Base-by-base conservation (phyloP, 2,329 filamentous ascomycete species). In the Pestalotiopsis sp. region DNA sequence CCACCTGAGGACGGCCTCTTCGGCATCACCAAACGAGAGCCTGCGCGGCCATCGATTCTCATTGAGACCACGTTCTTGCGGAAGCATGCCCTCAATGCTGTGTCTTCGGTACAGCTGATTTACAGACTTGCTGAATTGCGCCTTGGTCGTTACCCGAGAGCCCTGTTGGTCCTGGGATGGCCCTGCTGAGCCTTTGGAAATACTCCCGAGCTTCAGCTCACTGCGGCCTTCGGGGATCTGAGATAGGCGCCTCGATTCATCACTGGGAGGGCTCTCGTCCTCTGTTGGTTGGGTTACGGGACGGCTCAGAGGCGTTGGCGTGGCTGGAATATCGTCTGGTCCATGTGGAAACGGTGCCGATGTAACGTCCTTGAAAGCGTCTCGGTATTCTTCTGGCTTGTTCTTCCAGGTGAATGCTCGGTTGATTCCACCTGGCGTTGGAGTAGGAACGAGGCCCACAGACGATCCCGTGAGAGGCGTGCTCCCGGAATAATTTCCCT, bases 1-100 rank as follows among this genome's bases (percentile, higher is more conserved):
- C 92, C 92, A 94, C 17, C 81, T 83, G 1, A 94, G 81, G 7
- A 95, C 81, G n/a, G 90, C 92, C 70, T 94, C 91, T 79, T 93
- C 92, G 1, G 91, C 92, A 59, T 91, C 86, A 68, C 91, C 90
- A 77, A 95, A 95, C 3, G 92, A 94, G 71, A 95, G 84, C 58
- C 92, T 88, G 1, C 92, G 89, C 1, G 92, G 88, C 87, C 91
- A 93, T 68, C 87, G 88, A 36, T 85, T 84, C 70, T 92, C 90
- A 70, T 88, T 85, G 1, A 82, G 78, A 6, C 70, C 71, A 1
- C 68, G 80, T 38, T 77, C 74, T 31, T 74, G 69, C 3, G 77
- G 69, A 7, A 77, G 77, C 0, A 77, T 74, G 1, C 77, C 76
- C 4, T 83, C 81, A 52, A 88, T 79, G 74, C 89, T 91, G 73